Base-by-base conservation (phyloP, 2,329 filamentous ascomycete genomes). In the Lecanoromycetidae sp. region DNA sequence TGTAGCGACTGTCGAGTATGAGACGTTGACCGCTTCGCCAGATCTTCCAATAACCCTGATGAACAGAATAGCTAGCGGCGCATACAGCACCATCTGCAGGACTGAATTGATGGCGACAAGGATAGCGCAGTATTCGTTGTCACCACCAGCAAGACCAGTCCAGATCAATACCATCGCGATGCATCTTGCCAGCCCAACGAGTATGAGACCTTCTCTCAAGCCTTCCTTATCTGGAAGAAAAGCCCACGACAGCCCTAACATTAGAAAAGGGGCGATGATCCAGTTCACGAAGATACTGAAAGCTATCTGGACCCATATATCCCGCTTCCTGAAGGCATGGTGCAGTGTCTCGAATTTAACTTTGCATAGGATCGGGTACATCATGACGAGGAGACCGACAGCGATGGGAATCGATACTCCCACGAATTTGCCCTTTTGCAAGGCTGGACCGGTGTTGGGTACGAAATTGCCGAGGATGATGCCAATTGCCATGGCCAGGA, bases 331-430 rank as follows among this genome's bases (percentile, higher is more conserved):
- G 49, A 91, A 74, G 3, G 86, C 67, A 2, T 74, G 66, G 60
- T 87, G 84, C 8, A 93, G 65, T 0, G 76, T 75, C 61, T 93
- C 86, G 63, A 79, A 91, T 33, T 77, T 77, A 5, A 93, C 82
- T 62, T 91, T 91, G 72, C 85, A 93, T 0, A 94, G 69, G 50
- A 94, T 93, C 0, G 87, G 87, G 58, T 91, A 94, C 85, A 94
- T 94, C 86, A 94, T 94, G 34, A 93, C 79, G 1, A 94, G 71
- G 1, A 94, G 66, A 0, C 87, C 86, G 39, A 93, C 68, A 0
- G 86, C 77, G 35, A 84, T 83, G 0, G 80, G 80, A 20, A 82
- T 64, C 1, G 77, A 81, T 0, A 84, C 79, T 0, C 79, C 78
- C 0, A 84, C 82, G 56, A 90, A 87, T 22, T 76, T 74, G 5